These are phyloP conservation scores for Pseudonitzschia pungens DNA, from an alignment of 108 stramenopile species.

Conservation along the genomic window DNA sequence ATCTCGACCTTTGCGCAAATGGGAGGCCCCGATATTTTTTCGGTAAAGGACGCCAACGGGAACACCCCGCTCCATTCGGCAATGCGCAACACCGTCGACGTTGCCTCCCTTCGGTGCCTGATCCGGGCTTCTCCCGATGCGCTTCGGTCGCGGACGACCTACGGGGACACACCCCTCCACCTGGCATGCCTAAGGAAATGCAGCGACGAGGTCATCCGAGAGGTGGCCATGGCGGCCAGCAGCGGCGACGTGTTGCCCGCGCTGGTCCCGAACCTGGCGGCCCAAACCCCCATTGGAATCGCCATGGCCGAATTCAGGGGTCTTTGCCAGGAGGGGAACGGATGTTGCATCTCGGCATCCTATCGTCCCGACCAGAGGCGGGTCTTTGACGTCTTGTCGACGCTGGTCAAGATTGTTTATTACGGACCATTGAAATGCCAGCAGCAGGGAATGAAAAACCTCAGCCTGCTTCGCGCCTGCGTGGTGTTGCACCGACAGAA, in stretches of 20 bases:
- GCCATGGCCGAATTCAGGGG: constrained; percentile 48
- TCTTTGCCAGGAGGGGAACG: constrained; percentile 16
- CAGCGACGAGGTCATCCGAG: constrained; percentile 35
- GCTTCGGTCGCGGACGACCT: constrained; percentile 39
- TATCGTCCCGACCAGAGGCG: constrained; percentile 25
- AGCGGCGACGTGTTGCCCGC: constrained; percentile 22
- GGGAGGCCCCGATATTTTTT: constrained; percentile 45
- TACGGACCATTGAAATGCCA: constrained; percentile 32
- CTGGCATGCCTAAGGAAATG: constrained; percentile 43
- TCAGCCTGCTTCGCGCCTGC: constrained; percentile 45
- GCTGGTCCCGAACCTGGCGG: constrained; percentile 38
- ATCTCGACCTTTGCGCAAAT: constrained; percentile 43
- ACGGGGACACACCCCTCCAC: constrained; percentile 52
- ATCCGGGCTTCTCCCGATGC: constrained; percentile 54
- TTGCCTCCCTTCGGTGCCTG: constrained; percentile 33
- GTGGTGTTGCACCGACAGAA: constrained; percentile 49
- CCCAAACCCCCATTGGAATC: constrained; percentile 57
- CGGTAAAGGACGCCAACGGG: constrained; percentile 36
- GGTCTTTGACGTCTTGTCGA: constrained; percentile 35
- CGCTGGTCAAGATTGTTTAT: constrained; percentile 42
- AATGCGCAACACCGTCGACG: constrained; percentile 36
- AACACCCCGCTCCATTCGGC: constrained; percentile 60
- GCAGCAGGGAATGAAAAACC: constrained; percentile 10
- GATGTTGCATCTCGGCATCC: constrained; percentile 20
- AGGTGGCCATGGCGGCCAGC: constrained; percentile 39